Evolutionary conservation across 805 yeast species (phyloP).

Genomic region (Schwanniomyces yamadae): DNA sequence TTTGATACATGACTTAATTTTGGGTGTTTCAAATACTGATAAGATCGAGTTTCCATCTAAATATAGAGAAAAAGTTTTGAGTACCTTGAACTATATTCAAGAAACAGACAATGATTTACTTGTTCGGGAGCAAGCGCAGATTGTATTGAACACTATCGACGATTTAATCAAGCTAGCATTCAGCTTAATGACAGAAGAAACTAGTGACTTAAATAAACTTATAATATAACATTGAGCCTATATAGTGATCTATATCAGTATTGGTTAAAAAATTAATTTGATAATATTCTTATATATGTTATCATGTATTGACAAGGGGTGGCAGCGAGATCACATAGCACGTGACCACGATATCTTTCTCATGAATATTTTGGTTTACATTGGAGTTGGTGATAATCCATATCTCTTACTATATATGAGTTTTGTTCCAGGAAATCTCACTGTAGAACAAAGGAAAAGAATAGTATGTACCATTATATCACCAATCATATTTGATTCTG

Average conservation of each 20-base stretch:
- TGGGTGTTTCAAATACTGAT: slow-evolving; percentile 46
- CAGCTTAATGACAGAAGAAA: not conserved
- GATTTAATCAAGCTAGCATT: slow-evolving; percentile 22
- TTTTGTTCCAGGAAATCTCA: slow-evolving; percentile 25
- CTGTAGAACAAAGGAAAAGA: slow-evolving; percentile 33
- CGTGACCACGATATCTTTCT: not conserved
- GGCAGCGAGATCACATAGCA: too few species aligned
- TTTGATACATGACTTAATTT: slow-evolving; percentile 58
- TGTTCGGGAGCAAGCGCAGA: slow-evolving; percentile 56
- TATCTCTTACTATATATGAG: too few species aligned
- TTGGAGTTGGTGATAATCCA: too few species aligned
- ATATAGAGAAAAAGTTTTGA: slow-evolving; percentile 44
- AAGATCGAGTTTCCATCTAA: slow-evolving; percentile 49
- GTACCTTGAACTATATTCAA: slow-evolving; percentile 41
- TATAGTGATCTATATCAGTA: not conserved
- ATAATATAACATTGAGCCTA: too few species aligned
- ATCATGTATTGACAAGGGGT: too few species aligned
- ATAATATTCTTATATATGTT: not conserved
- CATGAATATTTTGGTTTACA: too few species aligned
- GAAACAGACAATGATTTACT: slow-evolving; percentile 56
- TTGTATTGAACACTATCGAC: slow-evolving; percentile 30
- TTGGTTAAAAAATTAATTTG: not conserved
- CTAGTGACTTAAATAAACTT: too few species aligned
- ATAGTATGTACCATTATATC: slow-evolving; percentile 30
- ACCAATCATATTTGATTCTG: not conserved